Conservation (phyloP, 768 basidiomycete genomes). For the Boletus insuetus region DNA sequence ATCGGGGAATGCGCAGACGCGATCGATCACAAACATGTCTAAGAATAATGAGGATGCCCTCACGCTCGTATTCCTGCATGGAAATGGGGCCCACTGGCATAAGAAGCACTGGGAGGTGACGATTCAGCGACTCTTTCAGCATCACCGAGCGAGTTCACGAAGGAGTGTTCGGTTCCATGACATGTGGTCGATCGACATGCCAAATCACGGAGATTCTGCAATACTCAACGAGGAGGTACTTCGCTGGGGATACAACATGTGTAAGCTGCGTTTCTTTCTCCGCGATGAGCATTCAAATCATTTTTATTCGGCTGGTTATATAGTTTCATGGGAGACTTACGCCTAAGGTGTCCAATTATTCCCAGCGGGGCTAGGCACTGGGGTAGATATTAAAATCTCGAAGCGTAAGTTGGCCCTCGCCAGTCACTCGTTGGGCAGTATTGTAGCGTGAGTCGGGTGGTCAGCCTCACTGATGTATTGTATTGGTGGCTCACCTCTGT, state of each 20-base stretch:
- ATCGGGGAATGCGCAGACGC: not conserved
- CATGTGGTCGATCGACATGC: slow-evolving; percentile 6
- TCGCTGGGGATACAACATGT: not conserved
- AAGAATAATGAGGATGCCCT: not conserved
- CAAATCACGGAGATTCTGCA: slow-evolving; percentile 10
- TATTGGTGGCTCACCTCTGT: not conserved
- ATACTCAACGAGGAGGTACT: slow-evolving; percentile 8
- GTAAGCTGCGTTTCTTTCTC: not conserved
- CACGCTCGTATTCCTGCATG: slow-evolving; percentile 7
- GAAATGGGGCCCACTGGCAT: not conserved
- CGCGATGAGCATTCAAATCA: not conserved
- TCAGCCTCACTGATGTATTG: not conserved
- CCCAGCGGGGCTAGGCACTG: not conserved
- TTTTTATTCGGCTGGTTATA: not conserved
- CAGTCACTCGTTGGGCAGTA: not conserved
- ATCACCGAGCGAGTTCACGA: not conserved
- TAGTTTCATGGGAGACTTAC: slow-evolving; percentile 5
- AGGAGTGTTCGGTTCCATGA: not conserved
- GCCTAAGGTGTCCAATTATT: slow-evolving; percentile 4
- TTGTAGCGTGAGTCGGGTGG: not conserved
- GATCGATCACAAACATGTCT: not conserved
- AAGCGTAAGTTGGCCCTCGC: not conserved
- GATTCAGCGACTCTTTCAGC: not conserved
- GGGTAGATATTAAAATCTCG: slow-evolving; percentile 7
- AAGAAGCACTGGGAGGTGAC: slow-evolving; percentile 12